Evolutionary conservation across 768 basidiomycete species (phyloP).

Genomic region (Boletus sensibilis): DNA sequence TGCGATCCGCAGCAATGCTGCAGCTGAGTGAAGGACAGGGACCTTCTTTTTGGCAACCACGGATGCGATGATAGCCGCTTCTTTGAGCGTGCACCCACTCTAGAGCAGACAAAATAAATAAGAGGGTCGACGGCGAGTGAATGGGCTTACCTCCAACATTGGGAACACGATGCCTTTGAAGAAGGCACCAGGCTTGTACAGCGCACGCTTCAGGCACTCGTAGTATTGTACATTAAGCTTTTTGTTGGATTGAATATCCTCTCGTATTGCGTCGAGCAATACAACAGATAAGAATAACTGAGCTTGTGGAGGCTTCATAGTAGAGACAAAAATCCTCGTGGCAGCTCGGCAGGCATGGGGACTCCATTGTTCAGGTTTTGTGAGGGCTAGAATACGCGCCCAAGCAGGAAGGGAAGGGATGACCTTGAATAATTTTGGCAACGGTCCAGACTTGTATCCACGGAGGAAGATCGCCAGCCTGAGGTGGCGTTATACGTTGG

Average conservation of each 20-base stretch:
- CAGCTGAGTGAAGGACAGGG: conserved; percentile 95
- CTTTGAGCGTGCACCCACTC: conserved; percentile 86
- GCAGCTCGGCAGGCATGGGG: conserved; percentile 94
- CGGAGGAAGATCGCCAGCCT: conserved; percentile 86
- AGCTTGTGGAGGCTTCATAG: conserved; percentile 93
- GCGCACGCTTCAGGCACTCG: conserved; percentile 83
- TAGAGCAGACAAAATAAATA: conserved; percentile 24
- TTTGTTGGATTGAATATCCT: conserved; percentile 83
- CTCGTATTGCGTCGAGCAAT: conserved; percentile 82
- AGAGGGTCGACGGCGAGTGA: conserved; percentile 29
- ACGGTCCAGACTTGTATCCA: conserved; percentile 88
- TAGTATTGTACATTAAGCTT: conserved; percentile 94
- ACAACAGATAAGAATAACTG: conserved; percentile 92
- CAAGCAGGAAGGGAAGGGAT: conserved; percentile 94
- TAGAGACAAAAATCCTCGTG: conserved; percentile 93
- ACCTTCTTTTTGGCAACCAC: conserved; percentile 88
- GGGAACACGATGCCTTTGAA: conserved; percentile 99
- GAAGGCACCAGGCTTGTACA: conserved; percentile 97
- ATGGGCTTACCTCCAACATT: conserved; percentile 72
- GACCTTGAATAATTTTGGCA: conserved; percentile 98
- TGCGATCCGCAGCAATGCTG: conserved; percentile 88
- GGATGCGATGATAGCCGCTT: conserved; percentile 92
- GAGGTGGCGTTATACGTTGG: conserved; percentile 9
- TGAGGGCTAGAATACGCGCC: conserved; percentile 93
- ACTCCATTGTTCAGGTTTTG: conserved; percentile 90